Percentiles rank a stretch among this genome's conserved stretches.
phyloP scores from a whole-genome alignment of 2,329 filamentous ascomycete species.

The Colletotrichum tamarilloi region DNA sequence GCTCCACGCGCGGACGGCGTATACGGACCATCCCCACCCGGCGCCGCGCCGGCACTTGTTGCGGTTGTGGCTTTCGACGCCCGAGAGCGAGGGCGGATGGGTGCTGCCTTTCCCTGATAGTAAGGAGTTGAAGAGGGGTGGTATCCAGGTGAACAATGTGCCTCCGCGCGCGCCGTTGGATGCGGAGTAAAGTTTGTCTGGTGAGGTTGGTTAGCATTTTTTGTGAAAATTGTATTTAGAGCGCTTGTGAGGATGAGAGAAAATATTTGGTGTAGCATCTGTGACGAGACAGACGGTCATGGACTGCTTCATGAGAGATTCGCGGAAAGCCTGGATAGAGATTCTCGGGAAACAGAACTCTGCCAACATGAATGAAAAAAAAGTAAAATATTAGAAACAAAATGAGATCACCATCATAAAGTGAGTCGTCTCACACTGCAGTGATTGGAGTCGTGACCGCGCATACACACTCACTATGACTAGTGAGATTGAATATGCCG shows the following conservation, averaged over 20 bases:
- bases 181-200: slow-evolving; percentile 69
- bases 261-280: neutral
- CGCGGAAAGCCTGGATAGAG: neutral
- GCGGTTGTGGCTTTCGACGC: slow-evolving; percentile 85
- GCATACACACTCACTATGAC: too few species aligned
- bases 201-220: neutral
- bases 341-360: neutral
- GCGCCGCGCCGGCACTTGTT: slow-evolving; percentile 81
- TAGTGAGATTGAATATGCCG: too few species aligned
- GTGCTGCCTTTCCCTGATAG: slow-evolving; percentile 84
- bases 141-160: slow-evolving; percentile 87
- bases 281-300: too few species aligned
- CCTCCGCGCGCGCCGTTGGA: slow-evolving; percentile 80
- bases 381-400: neutral
- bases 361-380: neutral
- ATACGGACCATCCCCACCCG: slow-evolving; percentile 74
- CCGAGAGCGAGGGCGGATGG: slow-evolving; percentile 87
- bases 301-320: too few species aligned
- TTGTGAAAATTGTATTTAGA: neutral
- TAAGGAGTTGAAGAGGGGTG: slow-evolving; percentile 86
- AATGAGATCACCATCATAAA: too few species aligned
- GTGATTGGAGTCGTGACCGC: neutral
- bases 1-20: slow-evolving; percentile 83
- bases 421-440: neutral
- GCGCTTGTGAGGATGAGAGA: neutral